Evolutionary conservation across 208 protist species (phyloP), one percentile per base, ranked within the genome.

Genomic region (Crithidia sp.): DNA sequence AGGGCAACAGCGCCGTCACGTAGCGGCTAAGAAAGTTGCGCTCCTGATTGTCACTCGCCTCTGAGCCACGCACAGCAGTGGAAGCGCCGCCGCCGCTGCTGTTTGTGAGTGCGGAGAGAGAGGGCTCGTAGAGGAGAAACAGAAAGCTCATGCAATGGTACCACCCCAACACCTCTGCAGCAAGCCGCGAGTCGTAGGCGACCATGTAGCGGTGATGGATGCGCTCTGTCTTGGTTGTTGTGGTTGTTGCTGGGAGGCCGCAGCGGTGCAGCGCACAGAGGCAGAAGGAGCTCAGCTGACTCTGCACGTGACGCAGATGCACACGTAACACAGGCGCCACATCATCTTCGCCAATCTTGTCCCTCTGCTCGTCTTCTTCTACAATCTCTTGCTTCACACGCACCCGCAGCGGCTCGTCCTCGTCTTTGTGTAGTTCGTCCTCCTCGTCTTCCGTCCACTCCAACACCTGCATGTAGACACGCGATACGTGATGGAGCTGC

Each of bases 91-190:
- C 28, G 28, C 28, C 19, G 36, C 44, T 60, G 54, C 16, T 71
- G 47, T 39, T 5, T n/a, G 44, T 4, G n/a, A 41, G 12, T 17
- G 66, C 41, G 43, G 66, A 14, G 5, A 41, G 19, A 9, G 54
- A 7, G 43, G 49, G 49, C 59, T 78, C 66, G 44, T 45, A 68
- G 50, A 78, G 58, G 2, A 78, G 7, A 44, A 73, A 72, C 8
- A 78, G 47, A 19, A 69, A 63, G 58, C 74, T 78, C 17, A 73
- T 40, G 19, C 74, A 69, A 37, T 78, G 74, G 44, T 73, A 73
- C 65, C 36, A 52, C 2, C 74, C 74, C 12, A 78, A 58, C 58
- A 69, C 66, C 59, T 60, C 74, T 0, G 74, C 74, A 3, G 74
- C 74, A 0, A 78, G 66, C 12, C 74, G 58, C 8, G 47, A 13